These are phyloP conservation scores for Nannizziopsis barbatae DNA, from an alignment of 2,329 filamentous ascomycete genomes.

Conservation along the genomic window DNA sequence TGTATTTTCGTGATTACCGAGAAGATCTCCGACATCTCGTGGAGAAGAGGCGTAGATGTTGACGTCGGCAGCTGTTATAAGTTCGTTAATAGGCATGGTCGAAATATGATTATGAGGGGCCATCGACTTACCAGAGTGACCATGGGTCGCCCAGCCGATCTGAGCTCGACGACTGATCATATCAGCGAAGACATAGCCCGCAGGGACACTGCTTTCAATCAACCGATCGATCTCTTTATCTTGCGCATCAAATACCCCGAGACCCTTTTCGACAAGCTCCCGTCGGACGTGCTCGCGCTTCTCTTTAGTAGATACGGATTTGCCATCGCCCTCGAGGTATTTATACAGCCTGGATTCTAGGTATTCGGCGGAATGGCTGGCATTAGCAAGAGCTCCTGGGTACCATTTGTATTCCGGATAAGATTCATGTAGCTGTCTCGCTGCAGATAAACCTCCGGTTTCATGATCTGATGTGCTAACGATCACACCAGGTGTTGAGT, in stretches of 20 bases:
- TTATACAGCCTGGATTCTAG: constrained; percentile 52
- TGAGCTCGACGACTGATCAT: constrained; percentile 82
- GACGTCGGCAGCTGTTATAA: constrained; percentile 63
- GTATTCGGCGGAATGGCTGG: constrained; percentile 61
- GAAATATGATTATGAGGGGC: not conserved
- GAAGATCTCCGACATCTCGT: constrained; percentile 49
- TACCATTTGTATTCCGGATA: constrained; percentile 71
- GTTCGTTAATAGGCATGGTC: not conserved
- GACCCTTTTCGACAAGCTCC: constrained; percentile 54
- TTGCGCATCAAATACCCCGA: constrained; percentile 66
- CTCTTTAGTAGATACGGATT: constrained; percentile 37
- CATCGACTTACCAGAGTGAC: constrained; percentile 51
- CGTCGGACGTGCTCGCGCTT: constrained; percentile 53
- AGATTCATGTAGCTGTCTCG: constrained; percentile 54
- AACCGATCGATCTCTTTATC: constrained; percentile 60
- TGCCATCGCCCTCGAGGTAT: constrained; percentile 42
- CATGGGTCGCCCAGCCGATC: constrained; percentile 88
- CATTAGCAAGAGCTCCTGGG: constrained; percentile 68
- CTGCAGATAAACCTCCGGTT: constrained; percentile 76
- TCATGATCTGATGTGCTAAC: constrained; percentile 93
- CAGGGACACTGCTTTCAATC: constrained; percentile 46
- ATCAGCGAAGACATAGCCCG: constrained; percentile 58
- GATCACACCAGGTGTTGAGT: constrained; percentile 61
- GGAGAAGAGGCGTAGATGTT: constrained; percentile 83
- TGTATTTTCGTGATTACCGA: constrained; percentile 89